Conservation (phyloP, 2,329 filamentous ascomycete species). For the Venturia aucupariae region DNA sequence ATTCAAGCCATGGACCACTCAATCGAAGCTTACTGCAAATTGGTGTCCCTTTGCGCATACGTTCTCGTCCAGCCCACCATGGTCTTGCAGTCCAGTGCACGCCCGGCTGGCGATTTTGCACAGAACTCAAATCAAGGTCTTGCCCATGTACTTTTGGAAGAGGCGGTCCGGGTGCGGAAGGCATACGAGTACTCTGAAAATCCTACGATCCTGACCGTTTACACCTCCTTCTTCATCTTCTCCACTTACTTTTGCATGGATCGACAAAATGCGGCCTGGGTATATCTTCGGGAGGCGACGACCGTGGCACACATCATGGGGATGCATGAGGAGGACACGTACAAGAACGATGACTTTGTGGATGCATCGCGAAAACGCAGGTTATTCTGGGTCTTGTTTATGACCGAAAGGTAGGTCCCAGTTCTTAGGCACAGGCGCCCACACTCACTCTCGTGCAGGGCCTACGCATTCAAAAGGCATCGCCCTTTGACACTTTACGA, state of each 20-base stretch:
- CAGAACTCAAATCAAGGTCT: constrained; percentile 4
- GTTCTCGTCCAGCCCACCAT: constrained; percentile 43
- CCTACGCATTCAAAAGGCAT: constrained; percentile 54
- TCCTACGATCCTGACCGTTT: constrained; percentile 45
- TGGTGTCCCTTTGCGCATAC: constrained; percentile 43
- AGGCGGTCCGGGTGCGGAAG: constrained; percentile 48
- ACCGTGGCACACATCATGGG: constrained; percentile 50
- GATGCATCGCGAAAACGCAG: constrained; percentile 47
- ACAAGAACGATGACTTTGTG: constrained; percentile 38
- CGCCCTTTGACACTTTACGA: constrained; percentile 53
- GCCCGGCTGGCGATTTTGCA: constrained; percentile 6
- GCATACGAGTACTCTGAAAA: constrained; percentile 50
- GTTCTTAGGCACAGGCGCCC: neutral
- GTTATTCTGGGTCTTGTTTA: constrained; percentile 54
- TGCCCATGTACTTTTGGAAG: constrained; percentile 45
- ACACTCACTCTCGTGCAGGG: constrained; percentile 32
- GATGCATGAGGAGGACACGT: constrained; percentile 50
- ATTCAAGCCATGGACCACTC: constrained; percentile 43
- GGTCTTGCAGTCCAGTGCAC: constrained; percentile 28
- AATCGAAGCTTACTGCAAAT: constrained; percentile 49
- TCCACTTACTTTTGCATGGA: constrained; percentile 54
- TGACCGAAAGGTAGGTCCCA: constrained; percentile 45
- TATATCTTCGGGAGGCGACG: constrained; percentile 52
- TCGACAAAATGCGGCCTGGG: constrained; percentile 53
- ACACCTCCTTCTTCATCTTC: constrained; percentile 54